Conservation (phyloP, 148 eudicot species). For the Chenopodium album region DNA sequence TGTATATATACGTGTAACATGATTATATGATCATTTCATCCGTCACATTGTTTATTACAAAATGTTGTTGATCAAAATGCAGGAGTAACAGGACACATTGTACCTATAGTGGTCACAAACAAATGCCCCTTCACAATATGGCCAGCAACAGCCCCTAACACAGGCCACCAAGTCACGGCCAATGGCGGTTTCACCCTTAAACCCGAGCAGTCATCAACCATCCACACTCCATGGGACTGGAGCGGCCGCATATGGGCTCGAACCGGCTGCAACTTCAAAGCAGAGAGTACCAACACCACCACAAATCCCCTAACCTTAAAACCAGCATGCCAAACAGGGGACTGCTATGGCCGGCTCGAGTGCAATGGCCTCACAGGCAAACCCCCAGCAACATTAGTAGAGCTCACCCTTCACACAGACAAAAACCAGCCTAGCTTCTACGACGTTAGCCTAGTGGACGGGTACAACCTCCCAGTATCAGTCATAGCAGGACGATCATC, state of each 20-base stretch:
- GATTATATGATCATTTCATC: not conserved
- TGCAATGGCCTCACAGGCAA: conserved; percentile 58
- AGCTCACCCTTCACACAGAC: conserved; percentile 48
- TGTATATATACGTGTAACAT: no score
- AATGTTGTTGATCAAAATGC: not conserved
- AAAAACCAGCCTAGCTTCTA: conserved; percentile 52
- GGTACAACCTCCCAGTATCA: conserved; percentile 62
- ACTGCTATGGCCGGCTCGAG: conserved; percentile 51
- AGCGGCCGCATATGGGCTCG: conserved; percentile 78
- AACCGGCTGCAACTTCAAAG: conserved; percentile 56
- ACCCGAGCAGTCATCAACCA: conserved; percentile 26
- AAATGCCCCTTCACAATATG: conserved; percentile 73
- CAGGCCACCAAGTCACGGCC: conserved; percentile 58
- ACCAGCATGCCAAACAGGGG: conserved; percentile 63
- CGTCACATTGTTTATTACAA: no score
- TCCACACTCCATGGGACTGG: conserved; percentile 64
- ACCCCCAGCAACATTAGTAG: conserved; percentile 66
- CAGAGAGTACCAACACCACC: not conserved
- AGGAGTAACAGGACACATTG: conserved; percentile 37
- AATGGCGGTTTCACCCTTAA: conserved; percentile 64
- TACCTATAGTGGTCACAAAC: conserved; percentile 48
- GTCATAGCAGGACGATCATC: conserved; percentile 30
- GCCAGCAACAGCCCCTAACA: conserved; percentile 75
- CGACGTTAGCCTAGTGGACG: conserved; percentile 74
- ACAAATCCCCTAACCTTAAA: conserved; percentile 17